A percentile compares a stretch with the other conserved stretches of the same genome.
phyloP scores from a whole-genome alignment of 805 yeast genomes.

The Crinitomyces ghanaensis region DNA sequence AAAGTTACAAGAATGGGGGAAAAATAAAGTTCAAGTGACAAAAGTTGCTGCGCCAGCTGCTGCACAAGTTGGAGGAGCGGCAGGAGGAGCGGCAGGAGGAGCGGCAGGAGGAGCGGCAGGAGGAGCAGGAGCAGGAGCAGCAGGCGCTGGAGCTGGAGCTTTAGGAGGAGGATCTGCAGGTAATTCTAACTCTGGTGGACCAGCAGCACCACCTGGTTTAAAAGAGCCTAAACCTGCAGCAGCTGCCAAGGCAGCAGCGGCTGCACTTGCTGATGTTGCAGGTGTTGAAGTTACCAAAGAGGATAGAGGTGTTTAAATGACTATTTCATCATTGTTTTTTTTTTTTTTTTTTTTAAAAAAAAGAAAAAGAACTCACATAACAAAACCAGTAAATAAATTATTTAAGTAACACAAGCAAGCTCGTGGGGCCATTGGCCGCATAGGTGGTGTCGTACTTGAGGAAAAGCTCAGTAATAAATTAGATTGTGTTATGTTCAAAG shows the following conservation, averaged over 20 bases:
- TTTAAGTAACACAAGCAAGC: no score
- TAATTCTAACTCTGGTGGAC: not conserved
- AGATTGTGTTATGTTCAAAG: no score
- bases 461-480: no score
- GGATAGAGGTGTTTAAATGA: not conserved
- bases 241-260: no score
- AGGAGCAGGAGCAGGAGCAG: not conserved
- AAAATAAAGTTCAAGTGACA: slow-evolving; percentile 16
- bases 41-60: slow-evolving; percentile 12
- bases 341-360: no score
- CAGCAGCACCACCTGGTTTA: no score
- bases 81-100: not conserved
- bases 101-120: slow-evolving; percentile 1
- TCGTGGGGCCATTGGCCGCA: no score
- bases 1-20: slow-evolving; percentile 44
- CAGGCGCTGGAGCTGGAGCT: not conserved
- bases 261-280: not conserved
- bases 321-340: not conserved
- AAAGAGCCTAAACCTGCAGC: no score
- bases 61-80: slow-evolving; percentile 1
- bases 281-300: not conserved
- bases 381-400: no score
- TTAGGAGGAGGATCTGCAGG: slow-evolving; percentile 1
- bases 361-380: no score
- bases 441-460: no score